Base-by-base conservation (phyloP, 306 rosid genomes). In the Vigna reflexopilosa region DNA sequence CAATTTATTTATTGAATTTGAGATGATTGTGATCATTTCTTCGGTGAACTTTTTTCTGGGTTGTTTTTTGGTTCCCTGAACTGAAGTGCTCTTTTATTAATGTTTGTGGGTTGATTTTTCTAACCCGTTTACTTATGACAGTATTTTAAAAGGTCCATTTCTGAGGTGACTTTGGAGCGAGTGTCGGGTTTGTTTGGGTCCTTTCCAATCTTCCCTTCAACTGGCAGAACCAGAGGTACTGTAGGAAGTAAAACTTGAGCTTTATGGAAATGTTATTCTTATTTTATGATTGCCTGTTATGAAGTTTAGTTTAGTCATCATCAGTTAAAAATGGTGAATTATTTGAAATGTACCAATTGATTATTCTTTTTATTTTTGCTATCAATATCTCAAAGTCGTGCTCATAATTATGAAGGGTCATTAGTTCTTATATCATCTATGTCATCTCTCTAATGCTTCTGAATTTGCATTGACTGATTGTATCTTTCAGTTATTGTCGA, bases 161-260 rank as follows among this genome's bases (percentile, higher is more conserved):
- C 98, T 1, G 97, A 91, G 86, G 80, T 36, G 49, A 89, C 98
- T 56, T 6, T 95, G 50, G 91, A 86, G 82, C 85, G 83, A 78
- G 67, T 91, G 83, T 91, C 98, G 32, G 83, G 81, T 69, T 69
- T 92, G 71, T 83, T 93, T 44, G 86, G 92, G 52, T 89, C 97
- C 73, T 83, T 94, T 67, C 85, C 97, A 2, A 65, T 85, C 70
- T 86, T 89, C 67, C 84, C 91, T 82, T 81, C 93, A 55, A 85
- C 77, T n/a, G 86, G 84, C 26, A 2, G 91, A 79, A 80, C 87
- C 45, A 86, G 70, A 87, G 97, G 98, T 92, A 89, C 22, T 50
- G 55, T 57, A 79, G 70, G 69, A 80, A 64, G 48, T 34, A 34
- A 6, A 14, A 63, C 67, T 63, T 16, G 11, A 63, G 15, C 15